These are phyloP conservation scores for Colletotrichum sp. DNA, from an alignment of 2,329 filamentous ascomycete genomes.

Conservation along the genomic window DNA sequence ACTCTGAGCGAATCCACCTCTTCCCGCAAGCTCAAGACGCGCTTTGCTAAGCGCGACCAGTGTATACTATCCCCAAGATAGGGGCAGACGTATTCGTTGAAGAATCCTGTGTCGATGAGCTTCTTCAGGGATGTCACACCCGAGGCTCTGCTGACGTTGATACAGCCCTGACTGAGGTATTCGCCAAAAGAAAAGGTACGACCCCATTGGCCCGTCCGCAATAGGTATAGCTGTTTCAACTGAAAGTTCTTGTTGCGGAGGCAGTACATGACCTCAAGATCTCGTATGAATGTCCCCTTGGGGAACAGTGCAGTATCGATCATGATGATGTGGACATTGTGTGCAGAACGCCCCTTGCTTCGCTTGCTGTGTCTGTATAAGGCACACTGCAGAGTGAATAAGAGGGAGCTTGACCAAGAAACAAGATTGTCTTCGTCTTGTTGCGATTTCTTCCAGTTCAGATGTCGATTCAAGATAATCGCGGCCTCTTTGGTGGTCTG, in stretches of 20 bases:
- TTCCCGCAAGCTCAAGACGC: not conserved
- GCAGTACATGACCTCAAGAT: not conserved
- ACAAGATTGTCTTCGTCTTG: not conserved
- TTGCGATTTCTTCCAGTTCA: not conserved
- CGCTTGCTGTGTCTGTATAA: not conserved
- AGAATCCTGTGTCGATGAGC: not conserved
- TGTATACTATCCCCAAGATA: not conserved
- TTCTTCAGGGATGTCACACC: not conserved
- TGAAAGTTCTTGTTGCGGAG: no score
- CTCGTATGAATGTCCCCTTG: not conserved
- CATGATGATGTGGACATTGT: not conserved
- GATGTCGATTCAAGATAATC: not conserved
- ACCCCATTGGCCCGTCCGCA: not conserved
- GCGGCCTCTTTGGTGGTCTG: not conserved
- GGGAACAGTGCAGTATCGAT: not conserved
- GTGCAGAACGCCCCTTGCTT: accelerated
- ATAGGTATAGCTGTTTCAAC: not conserved
- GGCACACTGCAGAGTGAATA: not conserved
- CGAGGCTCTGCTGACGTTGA: not conserved
- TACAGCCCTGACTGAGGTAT: not conserved
- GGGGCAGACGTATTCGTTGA: not conserved
- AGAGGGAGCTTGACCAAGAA: not conserved
- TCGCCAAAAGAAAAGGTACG: not conserved
- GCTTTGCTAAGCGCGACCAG: not conserved
- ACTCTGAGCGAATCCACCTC: not conserved